Conservation (phyloP, 148 eudicot genomes). For the Spergularia bocconei region DNA sequence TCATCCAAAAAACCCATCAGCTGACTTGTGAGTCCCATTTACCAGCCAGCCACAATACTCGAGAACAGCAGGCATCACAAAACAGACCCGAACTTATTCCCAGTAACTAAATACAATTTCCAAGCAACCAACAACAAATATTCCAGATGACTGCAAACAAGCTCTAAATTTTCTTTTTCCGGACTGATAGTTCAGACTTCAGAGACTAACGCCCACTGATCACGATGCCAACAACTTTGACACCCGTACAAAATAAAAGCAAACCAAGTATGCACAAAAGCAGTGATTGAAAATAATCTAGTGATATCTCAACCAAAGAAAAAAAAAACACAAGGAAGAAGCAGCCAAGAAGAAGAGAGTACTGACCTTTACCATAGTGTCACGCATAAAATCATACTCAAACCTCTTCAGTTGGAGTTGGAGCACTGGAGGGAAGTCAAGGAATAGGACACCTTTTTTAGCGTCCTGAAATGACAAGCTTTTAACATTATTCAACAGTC, state of each 20-base stretch:
- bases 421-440: slow-evolving; percentile 91
- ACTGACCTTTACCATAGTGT: slow-evolving; percentile 79
- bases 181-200: not conserved
- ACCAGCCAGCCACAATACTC: not conserved
- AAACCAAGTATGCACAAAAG: slow-evolving; percentile 1
- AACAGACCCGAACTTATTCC: not conserved
- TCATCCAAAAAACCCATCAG: not conserved
- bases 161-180: not conserved
- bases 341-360: slow-evolving; percentile 7
- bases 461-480: slow-evolving; percentile 59
- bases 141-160: not conserved
- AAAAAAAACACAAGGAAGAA: not conserved
- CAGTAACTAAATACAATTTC: not conserved
- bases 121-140: not conserved
- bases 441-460: slow-evolving; percentile 79
- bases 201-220: no score
- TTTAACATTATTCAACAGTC: not conserved
- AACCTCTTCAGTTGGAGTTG: slow-evolving; percentile 89
- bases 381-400: slow-evolving; percentile 82
- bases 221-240: not conserved
- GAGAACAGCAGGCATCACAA: not conserved
- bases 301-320: not conserved
- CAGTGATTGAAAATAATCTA: not conserved
- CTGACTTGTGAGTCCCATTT: not conserved
- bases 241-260: not conserved